Conservation (phyloP, 352 stramenopile genomes). For the Globisporangium perplexum region DNA sequence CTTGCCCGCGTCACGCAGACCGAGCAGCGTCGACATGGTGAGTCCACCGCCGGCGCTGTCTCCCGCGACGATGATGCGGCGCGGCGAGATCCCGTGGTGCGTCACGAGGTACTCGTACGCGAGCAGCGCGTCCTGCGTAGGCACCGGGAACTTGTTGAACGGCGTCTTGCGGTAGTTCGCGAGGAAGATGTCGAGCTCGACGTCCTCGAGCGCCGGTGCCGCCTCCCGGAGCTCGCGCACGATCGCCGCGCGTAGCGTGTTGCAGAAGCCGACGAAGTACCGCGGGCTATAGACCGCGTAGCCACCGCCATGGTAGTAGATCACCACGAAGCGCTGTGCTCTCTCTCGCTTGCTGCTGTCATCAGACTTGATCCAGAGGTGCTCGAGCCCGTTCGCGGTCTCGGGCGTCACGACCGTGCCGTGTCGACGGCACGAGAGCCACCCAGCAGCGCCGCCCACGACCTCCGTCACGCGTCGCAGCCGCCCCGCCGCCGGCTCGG, state of each 20-base stretch:
- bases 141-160: conserved; percentile 11
- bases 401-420: conserved; percentile 18
- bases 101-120: conserved; percentile 17
- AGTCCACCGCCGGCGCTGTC: conserved; percentile 15
- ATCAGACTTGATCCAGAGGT: conserved; percentile 14
- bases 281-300: conserved; percentile 13
- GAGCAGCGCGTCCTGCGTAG: conserved; percentile 9
- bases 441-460: conserved; percentile 17
- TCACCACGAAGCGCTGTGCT: conserved; percentile 6
- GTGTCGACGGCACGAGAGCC: conserved; percentile 16
- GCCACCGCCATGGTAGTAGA: conserved; percentile 17
- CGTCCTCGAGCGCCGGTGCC: background rate
- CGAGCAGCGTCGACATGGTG: conserved; percentile 11
- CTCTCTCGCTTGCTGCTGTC: background rate
- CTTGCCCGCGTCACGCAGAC: conserved; percentile 8
- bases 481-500: conserved; percentile 4
- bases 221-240: background rate
- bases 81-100: conserved; percentile 6
- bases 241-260: conserved; percentile 8
- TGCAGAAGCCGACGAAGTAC: conserved; percentile 14
- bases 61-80: conserved; percentile 11
- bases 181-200: conserved; percentile 16
- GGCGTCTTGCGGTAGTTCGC: conserved; percentile 19
- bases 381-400: conserved; percentile 14
- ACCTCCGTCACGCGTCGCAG: conserved; percentile 16